Evolutionary conservation across 306 rosid species (phyloP).

Genomic region (Castanopsis chinensis): DNA sequence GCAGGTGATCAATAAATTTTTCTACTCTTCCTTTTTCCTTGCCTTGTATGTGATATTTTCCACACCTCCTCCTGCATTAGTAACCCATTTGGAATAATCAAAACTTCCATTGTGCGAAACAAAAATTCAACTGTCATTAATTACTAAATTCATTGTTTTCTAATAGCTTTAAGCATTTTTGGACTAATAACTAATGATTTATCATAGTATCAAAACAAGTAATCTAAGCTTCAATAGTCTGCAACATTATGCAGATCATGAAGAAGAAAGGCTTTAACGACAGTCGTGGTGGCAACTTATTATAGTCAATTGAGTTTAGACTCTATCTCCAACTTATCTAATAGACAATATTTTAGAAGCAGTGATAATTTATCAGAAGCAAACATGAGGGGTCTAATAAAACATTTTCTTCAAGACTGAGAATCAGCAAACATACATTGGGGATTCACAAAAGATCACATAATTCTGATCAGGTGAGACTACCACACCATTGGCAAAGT

Average conservation of each 20-base stretch:
- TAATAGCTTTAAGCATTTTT: too few species aligned
- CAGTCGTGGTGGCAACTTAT: too few species aligned
- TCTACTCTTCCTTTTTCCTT: constrained; percentile 50
- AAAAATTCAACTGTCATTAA: neutral
- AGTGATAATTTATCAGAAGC: neutral
- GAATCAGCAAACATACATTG: neutral
- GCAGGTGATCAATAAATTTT: constrained; percentile 40
- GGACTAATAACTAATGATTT: too few species aligned
- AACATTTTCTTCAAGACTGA: neutral
- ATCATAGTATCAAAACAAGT: too few species aligned
- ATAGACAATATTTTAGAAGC: too few species aligned
- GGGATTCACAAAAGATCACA: constrained; percentile 36
- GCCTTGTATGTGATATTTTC: constrained; percentile 51
- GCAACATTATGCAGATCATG: too few species aligned
- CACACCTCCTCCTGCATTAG: constrained; percentile 49
- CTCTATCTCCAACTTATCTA: too few species aligned
- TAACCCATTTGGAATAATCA: neutral
- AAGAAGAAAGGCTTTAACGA: too few species aligned
- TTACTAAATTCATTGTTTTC: too few species aligned
- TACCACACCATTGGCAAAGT: constrained; percentile 59
- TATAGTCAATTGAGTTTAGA: too few species aligned
- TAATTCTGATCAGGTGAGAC: constrained; percentile 55
- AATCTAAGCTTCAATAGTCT: too few species aligned
- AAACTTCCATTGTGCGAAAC: neutral
- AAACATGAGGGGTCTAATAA: neutral